Evolutionary conservation across 495 filamentous ascomycete genomes (phyloP).

Genomic region (Penicillium mononematosum): DNA sequence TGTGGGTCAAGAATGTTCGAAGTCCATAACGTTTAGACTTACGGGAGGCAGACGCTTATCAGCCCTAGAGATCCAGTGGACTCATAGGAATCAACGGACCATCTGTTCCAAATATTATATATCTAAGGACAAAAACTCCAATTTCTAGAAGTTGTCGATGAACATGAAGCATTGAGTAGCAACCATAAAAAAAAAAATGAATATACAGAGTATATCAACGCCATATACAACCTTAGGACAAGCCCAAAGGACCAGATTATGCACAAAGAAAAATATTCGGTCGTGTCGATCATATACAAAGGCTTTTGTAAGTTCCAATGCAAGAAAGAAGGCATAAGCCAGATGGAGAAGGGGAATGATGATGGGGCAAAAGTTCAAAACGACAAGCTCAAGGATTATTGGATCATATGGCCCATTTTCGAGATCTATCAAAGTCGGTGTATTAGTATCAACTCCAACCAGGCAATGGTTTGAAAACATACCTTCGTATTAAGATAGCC

Average conservation of each 20-base stretch:
- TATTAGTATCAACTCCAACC: background rate
- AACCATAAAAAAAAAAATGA: constrained; percentile 12
- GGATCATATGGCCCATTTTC: constrained; percentile 71
- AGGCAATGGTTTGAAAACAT: background rate
- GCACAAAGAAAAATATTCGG: constrained; percentile 17
- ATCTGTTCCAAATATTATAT: background rate
- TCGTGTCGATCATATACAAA: constrained; percentile 30
- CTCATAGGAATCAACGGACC: background rate
- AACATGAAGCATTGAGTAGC: background rate
- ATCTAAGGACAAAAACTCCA: background rate
- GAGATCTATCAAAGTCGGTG: constrained; percentile 50
- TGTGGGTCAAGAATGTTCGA: constrained; percentile 6
- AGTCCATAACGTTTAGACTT: constrained; percentile 11
- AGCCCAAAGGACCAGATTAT: constrained; percentile 17
- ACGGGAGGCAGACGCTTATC: too few species aligned
- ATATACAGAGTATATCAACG: constrained; percentile 18
- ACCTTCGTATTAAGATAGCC: constrained; percentile 95
- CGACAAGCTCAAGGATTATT: constrained; percentile 27
- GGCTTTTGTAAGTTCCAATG: constrained; percentile 13
- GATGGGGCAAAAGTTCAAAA: constrained; percentile 7
- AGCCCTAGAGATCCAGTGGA: background rate
- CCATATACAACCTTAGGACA: constrained; percentile 1
- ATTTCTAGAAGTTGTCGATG: background rate
- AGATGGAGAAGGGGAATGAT: constrained; percentile 9
- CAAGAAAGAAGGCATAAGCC: constrained; percentile 12